These are phyloP conservation scores for Beta lomatogona DNA, from an alignment of 179 eudicot species.

Conservation along the genomic window DNA sequence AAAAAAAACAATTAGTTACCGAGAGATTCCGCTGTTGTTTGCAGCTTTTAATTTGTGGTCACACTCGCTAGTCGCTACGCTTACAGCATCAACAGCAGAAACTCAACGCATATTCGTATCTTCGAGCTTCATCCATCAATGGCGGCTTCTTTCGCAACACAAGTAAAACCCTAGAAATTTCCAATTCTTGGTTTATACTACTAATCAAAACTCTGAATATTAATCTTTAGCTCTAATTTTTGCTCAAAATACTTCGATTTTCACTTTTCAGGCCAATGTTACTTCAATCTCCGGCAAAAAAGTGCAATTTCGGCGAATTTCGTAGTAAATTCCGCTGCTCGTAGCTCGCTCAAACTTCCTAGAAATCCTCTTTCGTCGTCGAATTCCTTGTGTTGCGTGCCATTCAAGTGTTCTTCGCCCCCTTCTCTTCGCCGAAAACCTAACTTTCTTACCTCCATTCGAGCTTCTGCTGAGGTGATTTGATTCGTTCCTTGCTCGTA, in stretches of 20 bases:
- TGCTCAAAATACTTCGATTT: not conserved
- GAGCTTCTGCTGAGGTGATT: slow-evolving; percentile 71
- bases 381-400: slow-evolving; percentile 40
- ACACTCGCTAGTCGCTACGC: not conserved
- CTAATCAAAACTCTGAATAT: not conserved
- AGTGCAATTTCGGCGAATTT: slow-evolving; percentile 29
- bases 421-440: slow-evolving; percentile 33
- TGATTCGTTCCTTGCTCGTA: not conserved
- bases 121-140: slow-evolving; percentile 26
- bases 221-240: not conserved
- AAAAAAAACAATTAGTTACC: too few species aligned
- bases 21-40: too few species aligned
- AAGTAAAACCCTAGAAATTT: slow-evolving; percentile 33
- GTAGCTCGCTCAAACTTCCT: slow-evolving; percentile 27
- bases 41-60: not conserved
- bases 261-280: slow-evolving; percentile 54
- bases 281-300: slow-evolving; percentile 45
- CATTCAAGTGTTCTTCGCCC: slow-evolving; percentile 39
- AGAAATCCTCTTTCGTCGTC: slow-evolving; percentile 39
- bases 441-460: slow-evolving; percentile 39
- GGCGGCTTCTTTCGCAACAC: slow-evolving; percentile 52
- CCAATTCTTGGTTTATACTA: not conserved
- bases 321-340: slow-evolving; percentile 3
- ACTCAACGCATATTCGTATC: not conserved
- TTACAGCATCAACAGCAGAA: not conserved